These are phyloP conservation scores for Asterionellopsis glacialis DNA, from an alignment of 108 stramenopile genomes.

Conservation along the genomic window DNA sequence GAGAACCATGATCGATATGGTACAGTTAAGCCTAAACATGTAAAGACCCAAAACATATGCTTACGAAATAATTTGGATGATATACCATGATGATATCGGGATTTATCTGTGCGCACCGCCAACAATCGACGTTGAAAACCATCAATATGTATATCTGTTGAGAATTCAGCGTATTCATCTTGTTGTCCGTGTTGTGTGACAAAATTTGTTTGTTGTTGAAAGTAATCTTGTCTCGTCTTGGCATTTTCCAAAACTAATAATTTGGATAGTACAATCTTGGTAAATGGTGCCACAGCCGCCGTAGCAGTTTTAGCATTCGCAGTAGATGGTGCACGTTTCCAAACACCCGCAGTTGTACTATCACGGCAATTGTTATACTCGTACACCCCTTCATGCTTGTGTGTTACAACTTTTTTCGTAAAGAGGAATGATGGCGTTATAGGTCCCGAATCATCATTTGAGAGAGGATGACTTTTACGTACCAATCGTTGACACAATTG, in stretches of 20 bases:
- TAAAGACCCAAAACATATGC: conserved; percentile 60
- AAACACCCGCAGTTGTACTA: conserved; percentile 66
- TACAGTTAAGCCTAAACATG: conserved; percentile 67
- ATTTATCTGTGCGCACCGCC: conserved; percentile 48
- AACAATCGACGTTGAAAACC: conserved; percentile 67
- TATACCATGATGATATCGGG: neutral
- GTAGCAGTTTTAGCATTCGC: conserved; percentile 4
- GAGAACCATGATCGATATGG: conserved; percentile 84
- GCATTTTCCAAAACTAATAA: conserved; percentile 58
- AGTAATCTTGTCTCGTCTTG: conserved; percentile 71
- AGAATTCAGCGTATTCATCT: conserved; percentile 78
- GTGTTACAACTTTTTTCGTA: conserved; percentile 68
- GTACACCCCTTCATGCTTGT: conserved; percentile 53
- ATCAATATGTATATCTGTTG: conserved; percentile 65
- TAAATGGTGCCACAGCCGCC: conserved; percentile 53
- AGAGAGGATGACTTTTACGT: neutral
- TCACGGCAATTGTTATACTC: conserved; percentile 23
- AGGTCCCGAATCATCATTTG: neutral
- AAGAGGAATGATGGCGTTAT: conserved; percentile 22
- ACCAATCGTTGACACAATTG: conserved; percentile 14
- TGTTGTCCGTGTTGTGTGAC: conserved; percentile 60
- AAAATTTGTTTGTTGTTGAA: conserved; percentile 81
- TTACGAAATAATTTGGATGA: conserved; percentile 49
- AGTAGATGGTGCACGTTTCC: conserved; percentile 54
- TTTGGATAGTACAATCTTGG: conserved; percentile 66